Percentiles rank a stretch among this genome's conserved stretches.
Evolutionary conservation across 768 basidiomycete species (phyloP).

Genomic region (Sistotremastrum suecicum): DNA sequence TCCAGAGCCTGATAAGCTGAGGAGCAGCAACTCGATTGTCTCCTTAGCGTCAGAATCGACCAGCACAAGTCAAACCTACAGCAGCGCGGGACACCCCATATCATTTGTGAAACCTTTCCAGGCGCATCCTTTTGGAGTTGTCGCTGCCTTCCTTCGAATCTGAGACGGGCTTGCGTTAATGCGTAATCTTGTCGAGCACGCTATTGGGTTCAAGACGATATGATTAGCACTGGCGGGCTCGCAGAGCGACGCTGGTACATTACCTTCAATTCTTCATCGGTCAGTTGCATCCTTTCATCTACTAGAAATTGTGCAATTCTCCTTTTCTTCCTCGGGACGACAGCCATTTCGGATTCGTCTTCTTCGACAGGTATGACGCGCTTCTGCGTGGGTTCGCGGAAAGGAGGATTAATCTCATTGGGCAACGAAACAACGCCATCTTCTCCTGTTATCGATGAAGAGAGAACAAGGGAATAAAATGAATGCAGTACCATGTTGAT

Average conservation of each 20-base stretch:
- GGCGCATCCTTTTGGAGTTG: slow-evolving; percentile 40
- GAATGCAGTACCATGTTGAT: no score
- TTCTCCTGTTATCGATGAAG: no score
- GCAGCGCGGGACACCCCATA: slow-evolving; percentile 52
- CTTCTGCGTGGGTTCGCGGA: background rate
- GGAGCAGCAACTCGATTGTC: slow-evolving; percentile 42
- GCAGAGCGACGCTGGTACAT: slow-evolving; percentile 1
- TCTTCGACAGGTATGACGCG: slow-evolving; percentile 8
- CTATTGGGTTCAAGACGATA: slow-evolving; percentile 17
- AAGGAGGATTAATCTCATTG: background rate
- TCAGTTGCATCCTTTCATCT: slow-evolving; percentile 65
- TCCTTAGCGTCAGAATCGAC: background rate
- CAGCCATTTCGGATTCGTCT: background rate
- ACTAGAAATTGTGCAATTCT: slow-evolving; percentile 36
- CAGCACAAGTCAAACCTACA: slow-evolving; percentile 26
- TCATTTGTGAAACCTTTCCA: slow-evolving; percentile 41
- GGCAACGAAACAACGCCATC: background rate
- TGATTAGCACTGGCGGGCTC: background rate
- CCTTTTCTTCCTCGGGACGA: slow-evolving; percentile 27
- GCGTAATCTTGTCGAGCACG: slow-evolving; percentile 53
- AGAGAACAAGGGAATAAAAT: no score
- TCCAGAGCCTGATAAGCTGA: slow-evolving; percentile 61
- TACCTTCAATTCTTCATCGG: slow-evolving; percentile 72
- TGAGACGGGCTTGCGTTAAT: slow-evolving; percentile 40
- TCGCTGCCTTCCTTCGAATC: slow-evolving; percentile 36